Base-by-base conservation (phyloP, 257 asterid species). In the Solanum dulcamara region DNA sequence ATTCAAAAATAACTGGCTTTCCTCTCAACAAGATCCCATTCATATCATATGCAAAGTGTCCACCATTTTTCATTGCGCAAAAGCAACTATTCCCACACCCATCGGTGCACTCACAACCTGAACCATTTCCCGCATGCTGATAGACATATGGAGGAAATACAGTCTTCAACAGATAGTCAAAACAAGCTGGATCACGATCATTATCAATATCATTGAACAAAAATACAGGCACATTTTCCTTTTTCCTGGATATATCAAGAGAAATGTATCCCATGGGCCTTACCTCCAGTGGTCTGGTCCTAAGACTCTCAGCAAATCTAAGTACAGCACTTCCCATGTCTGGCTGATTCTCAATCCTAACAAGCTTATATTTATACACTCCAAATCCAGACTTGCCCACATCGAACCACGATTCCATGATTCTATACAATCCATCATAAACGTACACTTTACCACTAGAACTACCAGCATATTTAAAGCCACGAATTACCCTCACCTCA, bases 401-500 rank as follows among this genome's bases (percentile, higher is more conserved):
- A 86, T 93, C 98, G 72, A 92, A 92, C 98, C 98, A 94, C 51
- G 92, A 89, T 42, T 92, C 94, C 8, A 81, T 71, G 66, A 96
- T 89, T 75, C 85, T 91, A 75, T 94, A 94, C 55, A 96, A 81
- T 1, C 98, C 99, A 90, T 96, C 98, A 72, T 94, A 96, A 28
- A 94, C 98, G 74, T 93, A 96, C 14, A 95, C 94, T 84, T 94
- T 93, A 50, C 94, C 94, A 80, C 92, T 92, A 66, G 89, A 89
- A 88, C 96, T 90, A 10, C 96, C 97, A 64, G 93, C 94, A 20
- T 94, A 94, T 77, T 88, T 94, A 80, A 93, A 89, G 4, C 99
- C 99, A 3, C 98, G 94, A 57, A 96, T 90, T 13, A 96, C 99
- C 67, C 98, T 91, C 74, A 93, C 96, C 94, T 96, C 98, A 32